Evolutionary conservation across 2,329 filamentous ascomycete genomes (phyloP).

Genomic region (Claviceps pazoutovae): DNA sequence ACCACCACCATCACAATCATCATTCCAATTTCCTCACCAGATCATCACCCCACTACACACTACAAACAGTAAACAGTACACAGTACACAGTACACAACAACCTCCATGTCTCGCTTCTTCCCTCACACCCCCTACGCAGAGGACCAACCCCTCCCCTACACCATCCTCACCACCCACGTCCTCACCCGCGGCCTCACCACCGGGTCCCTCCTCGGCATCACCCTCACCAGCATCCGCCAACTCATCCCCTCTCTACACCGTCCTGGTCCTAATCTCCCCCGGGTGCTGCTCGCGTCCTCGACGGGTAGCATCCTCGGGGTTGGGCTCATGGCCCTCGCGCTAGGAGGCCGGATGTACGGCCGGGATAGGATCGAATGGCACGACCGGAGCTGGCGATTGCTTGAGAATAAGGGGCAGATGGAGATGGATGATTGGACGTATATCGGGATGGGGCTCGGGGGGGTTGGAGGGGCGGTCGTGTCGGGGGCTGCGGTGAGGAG

Average conservation of each 20-base stretch:
- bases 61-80: no score
- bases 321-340: slow-evolving; percentile 27
- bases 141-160: slow-evolving; percentile 41
- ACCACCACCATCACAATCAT: no score
- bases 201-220: slow-evolving; percentile 34
- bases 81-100: no score
- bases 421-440: slow-evolving; percentile 43
- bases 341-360: slow-evolving; percentile 38
- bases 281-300: slow-evolving; percentile 25
- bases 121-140: slow-evolving; percentile 46
- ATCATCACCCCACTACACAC: no score
- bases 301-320: slow-evolving; percentile 31
- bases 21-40: no score
- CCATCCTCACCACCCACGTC: slow-evolving; percentile 46
- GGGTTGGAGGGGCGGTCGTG: slow-evolving; percentile 19
- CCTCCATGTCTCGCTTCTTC: slow-evolving; percentile 38
- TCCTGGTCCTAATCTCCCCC: slow-evolving; percentile 14
- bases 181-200: slow-evolving; percentile 39
- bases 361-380: slow-evolving; percentile 48
- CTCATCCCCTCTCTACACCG: slow-evolving; percentile 16
- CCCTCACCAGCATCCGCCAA: slow-evolving; percentile 21
- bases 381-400: slow-evolving; percentile 47
- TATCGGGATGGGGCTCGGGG: slow-evolving; percentile 23
- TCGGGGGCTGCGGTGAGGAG: slow-evolving; percentile 12
- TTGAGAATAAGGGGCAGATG: slow-evolving; percentile 43